phyloP scores from a whole-genome alignment of 371 early-diverging fungal species.

The Choanephora cucurbitarum region DNA sequence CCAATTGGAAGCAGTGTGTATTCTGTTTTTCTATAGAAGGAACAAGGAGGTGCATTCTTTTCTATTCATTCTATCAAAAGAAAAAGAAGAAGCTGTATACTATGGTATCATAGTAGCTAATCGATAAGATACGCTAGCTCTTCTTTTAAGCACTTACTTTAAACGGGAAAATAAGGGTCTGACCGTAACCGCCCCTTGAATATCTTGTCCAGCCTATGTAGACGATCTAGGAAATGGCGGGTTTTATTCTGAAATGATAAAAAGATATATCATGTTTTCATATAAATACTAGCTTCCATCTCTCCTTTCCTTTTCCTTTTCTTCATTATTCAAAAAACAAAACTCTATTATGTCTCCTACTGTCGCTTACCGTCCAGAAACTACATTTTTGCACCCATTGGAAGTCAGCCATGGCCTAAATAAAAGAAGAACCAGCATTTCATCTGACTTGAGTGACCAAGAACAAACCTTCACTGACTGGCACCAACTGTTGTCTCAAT shows the following conservation, averaged over 20 bases:
- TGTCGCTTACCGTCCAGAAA: not conserved
- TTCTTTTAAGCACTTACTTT: not conserved
- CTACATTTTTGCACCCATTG: conserved; percentile 12
- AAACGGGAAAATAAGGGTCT: conserved; percentile 22
- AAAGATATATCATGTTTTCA: too few species aligned
- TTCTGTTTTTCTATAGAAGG: too few species aligned
- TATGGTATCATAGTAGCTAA: not conserved
- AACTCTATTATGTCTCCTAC: conserved; percentile 8
- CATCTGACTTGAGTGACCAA: conserved; percentile 16
- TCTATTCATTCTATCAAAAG: too few species aligned
- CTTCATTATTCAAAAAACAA: not conserved
- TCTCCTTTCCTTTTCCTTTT: not conserved
- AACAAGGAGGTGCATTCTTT: too few species aligned
- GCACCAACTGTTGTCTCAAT: conserved; percentile 20
- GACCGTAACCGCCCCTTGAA: conserved; percentile 18
- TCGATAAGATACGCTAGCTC: not conserved
- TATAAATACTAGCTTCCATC: conserved; percentile 2
- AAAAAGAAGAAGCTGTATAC: not conserved
- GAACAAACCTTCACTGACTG: conserved; percentile 6
- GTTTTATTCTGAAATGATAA: too few species aligned
- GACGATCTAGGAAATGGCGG: too few species aligned
- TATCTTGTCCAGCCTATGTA: not conserved
- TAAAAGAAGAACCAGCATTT: conserved; percentile 11
- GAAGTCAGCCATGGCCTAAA: conserved; percentile 5
- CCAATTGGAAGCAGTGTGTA: too few species aligned